A percentile compares a stretch with the other conserved stretches of the same genome.
phyloP scores from a whole-genome alignment of 73 alveolate genomes.

The Tetrahymena elliotti region DNA sequence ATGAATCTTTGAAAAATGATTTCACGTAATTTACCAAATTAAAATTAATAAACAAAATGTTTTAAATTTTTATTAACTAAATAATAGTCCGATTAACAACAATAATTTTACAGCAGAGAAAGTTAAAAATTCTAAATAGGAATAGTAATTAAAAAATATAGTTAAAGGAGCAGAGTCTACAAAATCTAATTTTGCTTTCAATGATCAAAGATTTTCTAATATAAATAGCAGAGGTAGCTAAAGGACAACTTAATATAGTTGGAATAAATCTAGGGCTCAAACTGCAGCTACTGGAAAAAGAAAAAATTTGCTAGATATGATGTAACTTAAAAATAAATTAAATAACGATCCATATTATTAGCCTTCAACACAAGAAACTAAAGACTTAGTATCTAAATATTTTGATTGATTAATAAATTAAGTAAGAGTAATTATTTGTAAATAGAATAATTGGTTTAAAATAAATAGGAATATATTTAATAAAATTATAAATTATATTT shows the following conservation, averaged over 20 bases:
- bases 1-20: background rate
- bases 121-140: background rate
- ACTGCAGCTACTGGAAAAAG: background rate
- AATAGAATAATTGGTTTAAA: background rate
- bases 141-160: background rate
- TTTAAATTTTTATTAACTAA: no score
- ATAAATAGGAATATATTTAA: no score
- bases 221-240: background rate
- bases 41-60: no score
- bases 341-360: background rate
- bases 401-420: background rate
- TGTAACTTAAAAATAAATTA: background rate
- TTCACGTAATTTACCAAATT: background rate
- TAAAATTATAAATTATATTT: no score
- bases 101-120: background rate
- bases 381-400: background rate
- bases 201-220: background rate
- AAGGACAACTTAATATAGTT: background rate
- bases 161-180: background rate
- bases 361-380: background rate
- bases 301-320: background rate
- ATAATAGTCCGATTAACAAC: background rate
- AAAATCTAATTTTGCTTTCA: background rate
- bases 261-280: background rate
- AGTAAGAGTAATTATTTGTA: background rate